Conservation (phyloP, 352 stramenopile genomes). For the Pelagophyceae sp. region DNA sequence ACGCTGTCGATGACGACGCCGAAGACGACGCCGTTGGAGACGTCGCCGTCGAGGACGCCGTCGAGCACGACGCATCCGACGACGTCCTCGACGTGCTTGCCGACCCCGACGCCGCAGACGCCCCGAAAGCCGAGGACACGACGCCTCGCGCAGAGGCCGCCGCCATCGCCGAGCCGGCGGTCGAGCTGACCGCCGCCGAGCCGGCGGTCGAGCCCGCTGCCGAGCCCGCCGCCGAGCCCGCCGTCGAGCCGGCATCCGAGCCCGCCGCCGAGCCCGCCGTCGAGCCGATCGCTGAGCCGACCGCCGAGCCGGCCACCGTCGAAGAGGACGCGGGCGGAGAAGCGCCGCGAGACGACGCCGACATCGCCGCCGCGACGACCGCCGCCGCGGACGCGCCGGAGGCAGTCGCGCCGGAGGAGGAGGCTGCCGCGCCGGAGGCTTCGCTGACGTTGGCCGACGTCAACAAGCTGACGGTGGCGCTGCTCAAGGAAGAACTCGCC, state of each 20-base stretch:
- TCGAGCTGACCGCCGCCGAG: neutral
- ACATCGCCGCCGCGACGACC: neutral
- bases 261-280: neutral
- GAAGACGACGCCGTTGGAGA: neutral
- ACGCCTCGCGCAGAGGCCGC: neutral
- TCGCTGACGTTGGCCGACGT: neutral
- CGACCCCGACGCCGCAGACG: neutral
- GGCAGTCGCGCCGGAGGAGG: no score
- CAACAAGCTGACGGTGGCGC: neutral
- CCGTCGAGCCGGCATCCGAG: neutral
- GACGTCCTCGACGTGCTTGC: neutral
- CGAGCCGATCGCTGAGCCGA: neutral
- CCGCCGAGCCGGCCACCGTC: neutral
- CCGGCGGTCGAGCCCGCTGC: neutral
- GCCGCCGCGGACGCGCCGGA: neutral
- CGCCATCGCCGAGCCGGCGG: neutral
- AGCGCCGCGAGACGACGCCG: no score
- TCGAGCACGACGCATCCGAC: neutral
- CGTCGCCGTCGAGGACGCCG: neutral
- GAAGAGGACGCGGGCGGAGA: no score
- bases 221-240: neutral
- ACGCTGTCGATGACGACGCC: no score
- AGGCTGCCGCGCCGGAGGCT: neutral
- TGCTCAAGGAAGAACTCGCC: slow-evolving; percentile 22
- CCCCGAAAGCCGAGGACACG: neutral